A percentile compares a stretch with the other conserved stretches of the same genome.
phyloP scores from a whole-genome alignment of 2,329 filamentous ascomycete genomes.

The Trichoderma brevicompactum region DNA sequence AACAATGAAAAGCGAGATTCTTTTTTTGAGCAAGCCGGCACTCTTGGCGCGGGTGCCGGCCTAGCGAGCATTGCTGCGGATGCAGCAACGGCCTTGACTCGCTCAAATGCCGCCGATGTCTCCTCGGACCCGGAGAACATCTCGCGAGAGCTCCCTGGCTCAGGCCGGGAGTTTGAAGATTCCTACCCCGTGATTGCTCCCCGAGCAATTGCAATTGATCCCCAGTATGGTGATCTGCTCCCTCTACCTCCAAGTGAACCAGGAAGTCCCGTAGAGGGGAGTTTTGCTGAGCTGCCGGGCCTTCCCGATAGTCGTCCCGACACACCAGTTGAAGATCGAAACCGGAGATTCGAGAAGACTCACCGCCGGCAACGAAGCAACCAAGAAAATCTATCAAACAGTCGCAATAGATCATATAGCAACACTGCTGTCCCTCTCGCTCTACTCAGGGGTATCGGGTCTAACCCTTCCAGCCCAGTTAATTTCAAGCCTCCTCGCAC shows the following conservation, averaged over 20 bases:
- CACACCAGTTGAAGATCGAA: slow-evolving; percentile 56
- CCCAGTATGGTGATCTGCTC: slow-evolving; percentile 67
- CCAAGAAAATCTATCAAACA: slow-evolving; percentile 41
- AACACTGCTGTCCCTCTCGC: slow-evolving; percentile 63
- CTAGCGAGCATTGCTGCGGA: slow-evolving; percentile 56
- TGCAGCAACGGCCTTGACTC: slow-evolving; percentile 46
- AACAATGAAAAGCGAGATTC: slow-evolving; percentile 53
- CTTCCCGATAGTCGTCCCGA: slow-evolving; percentile 65
- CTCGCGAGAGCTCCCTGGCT: slow-evolving; percentile 34
- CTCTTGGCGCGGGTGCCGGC: slow-evolving; percentile 72
- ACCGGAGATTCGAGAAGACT: slow-evolving; percentile 46
- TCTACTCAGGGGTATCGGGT: slow-evolving; percentile 56
- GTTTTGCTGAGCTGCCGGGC: slow-evolving; percentile 50
- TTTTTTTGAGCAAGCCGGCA: slow-evolving; percentile 76
- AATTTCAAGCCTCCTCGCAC: slow-evolving; percentile 42
- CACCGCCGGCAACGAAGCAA: slow-evolving; percentile 56
- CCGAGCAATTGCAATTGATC: slow-evolving; percentile 66
- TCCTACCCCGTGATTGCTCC: slow-evolving; percentile 63
- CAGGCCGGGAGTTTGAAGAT: slow-evolving; percentile 41
- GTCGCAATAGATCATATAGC: slow-evolving; percentile 52
- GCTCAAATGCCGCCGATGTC: slow-evolving; percentile 53
- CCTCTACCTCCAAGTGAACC: slow-evolving; percentile 65
- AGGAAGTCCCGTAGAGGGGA: slow-evolving; percentile 49
- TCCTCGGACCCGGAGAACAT: slow-evolving; percentile 46
- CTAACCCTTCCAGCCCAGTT: slow-evolving; percentile 49